Percentiles rank a stretch among this genome's conserved stretches.
These are phyloP conservation scores for Cercophora newfieldiana DNA, from an alignment of 495 filamentous ascomycete genomes.

Conservation along the genomic window DNA sequence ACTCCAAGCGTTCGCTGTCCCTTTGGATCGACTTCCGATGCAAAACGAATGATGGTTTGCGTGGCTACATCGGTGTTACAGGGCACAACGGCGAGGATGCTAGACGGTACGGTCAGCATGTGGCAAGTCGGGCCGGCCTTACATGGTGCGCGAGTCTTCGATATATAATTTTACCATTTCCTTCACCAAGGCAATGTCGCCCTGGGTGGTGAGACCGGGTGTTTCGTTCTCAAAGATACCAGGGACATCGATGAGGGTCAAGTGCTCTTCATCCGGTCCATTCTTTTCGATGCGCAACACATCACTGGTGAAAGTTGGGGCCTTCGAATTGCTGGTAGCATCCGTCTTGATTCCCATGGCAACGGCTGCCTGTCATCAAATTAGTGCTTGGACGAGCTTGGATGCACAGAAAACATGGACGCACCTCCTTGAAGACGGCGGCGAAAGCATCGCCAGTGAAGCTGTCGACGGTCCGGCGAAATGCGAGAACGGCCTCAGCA, in stretches of 20 bases:
- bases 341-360: constrained; percentile 44
- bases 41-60: constrained; percentile 57
- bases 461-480: constrained; percentile 20
- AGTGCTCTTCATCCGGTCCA: constrained; percentile 45
- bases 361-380: constrained; percentile 37
- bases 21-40: constrained; percentile 46
- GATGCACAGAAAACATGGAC: background rate
- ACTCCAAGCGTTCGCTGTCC: constrained; percentile 57
- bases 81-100: constrained; percentile 56
- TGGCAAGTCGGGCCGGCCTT: background rate
- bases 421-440: constrained; percentile 27
- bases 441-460: constrained; percentile 30
- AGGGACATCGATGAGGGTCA: constrained; percentile 30
- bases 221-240: constrained; percentile 23
- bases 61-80: constrained; percentile 61
- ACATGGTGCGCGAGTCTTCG: constrained; percentile 26
- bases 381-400: background rate
- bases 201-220: constrained; percentile 17
- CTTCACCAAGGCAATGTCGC: constrained; percentile 19
- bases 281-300: constrained; percentile 60
- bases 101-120: background rate
- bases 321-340: constrained; percentile 22
- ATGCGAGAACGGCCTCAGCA: constrained; percentile 16
- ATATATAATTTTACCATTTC: constrained; percentile 21
- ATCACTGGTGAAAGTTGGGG: constrained; percentile 54